A percentile compares a stretch with the other conserved stretches of the same genome.
Conservation (phyloP, 257 asterid species). For the Scutellaria barbata region DNA sequence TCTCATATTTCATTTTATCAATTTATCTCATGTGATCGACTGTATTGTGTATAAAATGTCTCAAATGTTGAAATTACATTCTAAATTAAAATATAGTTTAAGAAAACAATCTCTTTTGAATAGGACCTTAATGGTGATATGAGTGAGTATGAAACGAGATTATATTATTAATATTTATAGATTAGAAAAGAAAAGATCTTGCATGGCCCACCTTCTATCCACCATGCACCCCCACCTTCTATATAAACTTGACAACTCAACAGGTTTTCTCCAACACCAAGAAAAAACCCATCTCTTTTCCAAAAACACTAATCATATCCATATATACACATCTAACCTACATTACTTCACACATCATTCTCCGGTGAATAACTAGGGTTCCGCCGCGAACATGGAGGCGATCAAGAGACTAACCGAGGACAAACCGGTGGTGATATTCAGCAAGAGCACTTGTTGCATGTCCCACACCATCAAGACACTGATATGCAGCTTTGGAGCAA, state of each 20-base stretch:
- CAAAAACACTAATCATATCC: conserved; percentile 17
- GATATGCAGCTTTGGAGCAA: conserved; percentile 72
- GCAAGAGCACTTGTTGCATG: conserved; percentile 75
- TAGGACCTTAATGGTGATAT: too few species aligned
- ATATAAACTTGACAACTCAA: conserved; percentile 39
- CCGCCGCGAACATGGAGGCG: conserved; percentile 45
- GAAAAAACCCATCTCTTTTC: conserved; percentile 18
- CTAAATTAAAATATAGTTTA: too few species aligned
- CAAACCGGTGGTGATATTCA: conserved; percentile 77
- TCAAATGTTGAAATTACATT: too few species aligned
- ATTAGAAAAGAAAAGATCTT: neutral
- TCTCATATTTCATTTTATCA: neutral
- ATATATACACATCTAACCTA: neutral
- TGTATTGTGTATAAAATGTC: too few species aligned
- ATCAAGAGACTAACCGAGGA: conserved; percentile 55
- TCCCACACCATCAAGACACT: conserved; percentile 67
- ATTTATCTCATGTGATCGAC: too few species aligned
- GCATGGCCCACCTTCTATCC: neutral
- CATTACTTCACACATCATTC: conserved; percentile 17
- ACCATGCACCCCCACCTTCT: conserved; percentile 20
- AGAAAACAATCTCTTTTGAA: too few species aligned
- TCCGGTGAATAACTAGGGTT: conserved; percentile 22
- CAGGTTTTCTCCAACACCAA: conserved; percentile 34
- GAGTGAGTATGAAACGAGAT: neutral
- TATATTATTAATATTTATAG: too few species aligned